These are phyloP conservation scores for Sinapis alba DNA, from an alignment of 441 rosid genomes.

Conservation along the genomic window DNA sequence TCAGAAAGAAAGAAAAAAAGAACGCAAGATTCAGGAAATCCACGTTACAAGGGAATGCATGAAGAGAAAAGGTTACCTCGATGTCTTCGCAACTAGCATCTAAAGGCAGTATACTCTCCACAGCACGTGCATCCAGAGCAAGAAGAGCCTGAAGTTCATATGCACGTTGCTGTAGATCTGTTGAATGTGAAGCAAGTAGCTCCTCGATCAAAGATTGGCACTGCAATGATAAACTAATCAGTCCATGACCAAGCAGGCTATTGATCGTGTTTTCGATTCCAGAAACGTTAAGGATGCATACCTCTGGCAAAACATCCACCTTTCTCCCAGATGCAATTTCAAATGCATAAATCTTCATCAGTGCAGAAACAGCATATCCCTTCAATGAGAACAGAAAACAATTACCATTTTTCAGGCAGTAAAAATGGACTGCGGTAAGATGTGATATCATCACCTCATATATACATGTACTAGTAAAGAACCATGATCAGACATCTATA, in stretches of 20 bases:
- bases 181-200: conserved; percentile 90
- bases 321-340: conserved; percentile 90
- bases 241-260: conserved; percentile 10
- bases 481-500: conserved; percentile 9
- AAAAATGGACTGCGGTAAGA: not conserved
- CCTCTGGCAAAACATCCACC: conserved; percentile 92
- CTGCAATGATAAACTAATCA: conserved; percentile 51
- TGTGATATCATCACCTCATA: not conserved
- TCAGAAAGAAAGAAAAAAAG: not conserved
- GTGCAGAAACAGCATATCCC: conserved; percentile 93
- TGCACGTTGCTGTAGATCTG: conserved; percentile 97
- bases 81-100: conserved; percentile 98
- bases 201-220: conserved; percentile 92
- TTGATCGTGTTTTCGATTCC: conserved; percentile 10
- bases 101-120: conserved; percentile 71
- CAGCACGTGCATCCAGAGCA: conserved; percentile 67
- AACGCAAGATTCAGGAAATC: conserved; percentile 24
- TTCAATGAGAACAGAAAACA: conserved; percentile 40
- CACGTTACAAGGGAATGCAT: not conserved
- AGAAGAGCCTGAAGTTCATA: conserved; percentile 87
- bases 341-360: conserved; percentile 88
- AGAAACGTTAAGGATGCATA: conserved; percentile 39
- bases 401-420: not conserved
- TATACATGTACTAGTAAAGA: conserved; percentile 9
- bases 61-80: conserved; percentile 55